Percentiles rank a stretch among this genome's conserved stretches.
phyloP scores from a whole-genome alignment of 441 rosid genomes.

The Brassica balearica region DNA sequence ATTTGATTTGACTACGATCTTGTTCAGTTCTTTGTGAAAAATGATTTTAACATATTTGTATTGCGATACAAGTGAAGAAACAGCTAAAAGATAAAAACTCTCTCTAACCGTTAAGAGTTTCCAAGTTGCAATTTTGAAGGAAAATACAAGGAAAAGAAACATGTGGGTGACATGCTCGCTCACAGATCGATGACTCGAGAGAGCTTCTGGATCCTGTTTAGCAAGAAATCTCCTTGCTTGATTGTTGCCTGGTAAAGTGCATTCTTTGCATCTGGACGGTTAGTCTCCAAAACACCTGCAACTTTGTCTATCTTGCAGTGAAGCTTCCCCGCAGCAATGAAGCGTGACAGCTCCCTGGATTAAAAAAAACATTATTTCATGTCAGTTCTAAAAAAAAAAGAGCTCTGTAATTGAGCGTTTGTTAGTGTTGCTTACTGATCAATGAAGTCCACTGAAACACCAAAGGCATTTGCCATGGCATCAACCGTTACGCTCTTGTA shows the following conservation, averaged over 20 bases:
- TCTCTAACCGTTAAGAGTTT: too few relatives aligned
- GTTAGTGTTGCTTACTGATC: slow-evolving; percentile 68
- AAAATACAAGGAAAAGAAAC: too few relatives aligned
- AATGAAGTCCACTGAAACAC: slow-evolving; percentile 91
- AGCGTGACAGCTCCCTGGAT: slow-evolving; percentile 88
- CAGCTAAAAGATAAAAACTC: too few relatives aligned
- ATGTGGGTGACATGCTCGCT: slow-evolving; percentile 29
- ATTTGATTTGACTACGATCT: too few relatives aligned
- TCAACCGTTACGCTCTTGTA: slow-evolving; percentile 94
- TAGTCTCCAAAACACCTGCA: slow-evolving; percentile 96
- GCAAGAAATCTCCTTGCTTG: slow-evolving; percentile 95
- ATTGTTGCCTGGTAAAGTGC: slow-evolving; percentile 96
- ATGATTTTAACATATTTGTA: too few relatives aligned
- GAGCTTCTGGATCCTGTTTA: slow-evolving; percentile 96
- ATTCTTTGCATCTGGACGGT: slow-evolving; percentile 97
- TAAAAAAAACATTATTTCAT: not conserved
- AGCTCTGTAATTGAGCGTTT: not conserved
- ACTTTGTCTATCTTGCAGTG: slow-evolving; percentile 99
- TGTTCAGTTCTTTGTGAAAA: too few relatives aligned
- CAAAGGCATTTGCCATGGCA: slow-evolving; percentile 98
- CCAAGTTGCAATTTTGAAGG: too few relatives aligned
- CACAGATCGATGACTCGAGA: slow-evolving; percentile 93
- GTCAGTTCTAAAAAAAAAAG: not conserved
- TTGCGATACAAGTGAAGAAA: too few relatives aligned
- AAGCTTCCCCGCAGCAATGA: slow-evolving; percentile 96